Base-by-base conservation (phyloP, 1,284 basidiomycete genomes). In the Flammula alnicola region DNA sequence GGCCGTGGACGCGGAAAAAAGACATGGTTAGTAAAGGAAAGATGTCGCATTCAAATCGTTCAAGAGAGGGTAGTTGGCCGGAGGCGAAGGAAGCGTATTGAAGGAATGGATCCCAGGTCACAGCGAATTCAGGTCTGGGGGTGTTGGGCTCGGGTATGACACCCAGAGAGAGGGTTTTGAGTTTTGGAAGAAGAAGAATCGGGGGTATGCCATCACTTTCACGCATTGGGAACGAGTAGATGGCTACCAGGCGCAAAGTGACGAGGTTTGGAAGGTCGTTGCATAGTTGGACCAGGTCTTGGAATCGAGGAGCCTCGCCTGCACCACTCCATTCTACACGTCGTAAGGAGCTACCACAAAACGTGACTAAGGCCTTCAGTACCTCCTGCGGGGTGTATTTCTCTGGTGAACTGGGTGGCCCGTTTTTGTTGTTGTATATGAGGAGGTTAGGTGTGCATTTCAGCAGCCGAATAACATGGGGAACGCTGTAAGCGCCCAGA, bases 21-120 rank as follows among this genome's bases (percentile, higher is more conserved):
- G 61, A 56, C 25, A 66, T 42, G 3, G 64, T 63, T 2, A 33
- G 31, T 14, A 50, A 37, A 2, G 76, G 75, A 10, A 73, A 71
- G 1, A 72, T 64, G 31, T 74, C 75, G 10, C 70, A 66, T 45
- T 77, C 75, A 23, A 77, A 63, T 17, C 72, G 65, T 8, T 63
- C 59, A n/a, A 78, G 59, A 12, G 54, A 54, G 2, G 76, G 75
- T 2, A 77, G 59, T 30, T 73, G 69, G 25, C 61, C 50, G 0
- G 64, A 47, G 4, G 61, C 60, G n/a, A 60, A 53, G 35, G 67
- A 61, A 11, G 77, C 61, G 50, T 68, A 67, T 32, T 60, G 57
- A 19, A 77, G 57, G 52, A 77, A 62, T 3, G 66, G 62, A 30
- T 75, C 75, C 62, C 76, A 70, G 0, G 67, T 65, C 12, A 65